These are phyloP conservation scores for Aspergillus vadensis DNA, from an alignment of 2,329 filamentous ascomycete species.

Conservation along the genomic window DNA sequence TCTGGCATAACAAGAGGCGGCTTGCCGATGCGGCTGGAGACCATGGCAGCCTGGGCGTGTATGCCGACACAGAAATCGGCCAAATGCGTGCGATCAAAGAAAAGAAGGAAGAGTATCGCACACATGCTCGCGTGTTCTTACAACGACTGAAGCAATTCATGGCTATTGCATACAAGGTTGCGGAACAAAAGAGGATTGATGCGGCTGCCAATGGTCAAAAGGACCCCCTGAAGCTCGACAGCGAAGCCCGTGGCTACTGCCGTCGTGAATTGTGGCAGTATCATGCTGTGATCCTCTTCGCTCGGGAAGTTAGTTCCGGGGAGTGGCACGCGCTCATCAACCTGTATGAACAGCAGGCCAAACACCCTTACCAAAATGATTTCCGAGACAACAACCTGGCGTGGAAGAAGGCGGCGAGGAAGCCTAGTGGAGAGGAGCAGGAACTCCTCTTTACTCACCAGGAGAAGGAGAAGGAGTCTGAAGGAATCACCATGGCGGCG, in stretches of 20 bases:
- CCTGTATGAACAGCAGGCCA: conserved; percentile 76
- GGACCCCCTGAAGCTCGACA: conserved; percentile 64
- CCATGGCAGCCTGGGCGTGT: conserved; percentile 53
- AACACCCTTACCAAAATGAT: conserved; percentile 76
- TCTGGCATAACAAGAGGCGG: conserved; percentile 60
- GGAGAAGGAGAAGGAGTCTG: conserved; percentile 82
- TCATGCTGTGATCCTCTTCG: conserved; percentile 82
- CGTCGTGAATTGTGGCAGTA: conserved; percentile 82
- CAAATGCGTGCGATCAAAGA: conserved; percentile 93
- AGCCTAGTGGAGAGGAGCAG: conserved; percentile 72
- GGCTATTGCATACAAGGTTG: conserved; percentile 74
- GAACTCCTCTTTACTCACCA: conserved; percentile 87
- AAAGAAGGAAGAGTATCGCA: conserved; percentile 85
- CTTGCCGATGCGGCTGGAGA: conserved; percentile 46
- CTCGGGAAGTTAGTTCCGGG: conserved; percentile 76
- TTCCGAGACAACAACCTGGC: conserved; percentile 74
- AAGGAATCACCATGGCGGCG: conserved; percentile 69
- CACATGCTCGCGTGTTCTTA: conserved; percentile 75
- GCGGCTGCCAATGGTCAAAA: conserved; percentile 51
- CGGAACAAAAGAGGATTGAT: conserved; percentile 69
- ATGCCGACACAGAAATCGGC: conserved; percentile 71
- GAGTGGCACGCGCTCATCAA: conserved; percentile 81
- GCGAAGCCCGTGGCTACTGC: conserved; percentile 69
- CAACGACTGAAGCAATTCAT: conserved; percentile 79
- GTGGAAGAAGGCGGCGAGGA: conserved; percentile 79